phyloP scores from a whole-genome alignment of 2,329 filamentous ascomycete species.

The Xylariaceae sp. region DNA sequence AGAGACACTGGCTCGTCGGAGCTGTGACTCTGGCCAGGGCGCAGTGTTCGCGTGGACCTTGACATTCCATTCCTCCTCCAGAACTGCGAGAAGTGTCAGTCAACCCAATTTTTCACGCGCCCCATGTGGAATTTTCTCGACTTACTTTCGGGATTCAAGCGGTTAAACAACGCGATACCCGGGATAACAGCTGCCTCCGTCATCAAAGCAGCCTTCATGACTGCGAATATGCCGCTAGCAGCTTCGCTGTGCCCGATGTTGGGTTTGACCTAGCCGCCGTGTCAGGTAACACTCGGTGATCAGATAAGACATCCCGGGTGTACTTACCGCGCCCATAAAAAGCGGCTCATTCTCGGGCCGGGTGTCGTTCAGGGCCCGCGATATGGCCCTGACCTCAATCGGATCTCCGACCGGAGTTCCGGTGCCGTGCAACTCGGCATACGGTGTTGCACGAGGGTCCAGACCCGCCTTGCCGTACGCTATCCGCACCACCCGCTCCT shows the following conservation, averaged over 20 bases:
- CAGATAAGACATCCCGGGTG: background rate
- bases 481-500: slow-evolving; percentile 23
- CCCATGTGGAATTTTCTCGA: background rate
- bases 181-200: slow-evolving; percentile 20
- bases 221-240: slow-evolving; percentile 23
- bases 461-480: slow-evolving; percentile 25
- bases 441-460: slow-evolving; percentile 22
- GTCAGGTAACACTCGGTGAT: background rate
- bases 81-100: slow-evolving; percentile 8
- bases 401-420: slow-evolving; percentile 28
- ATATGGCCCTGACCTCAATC: slow-evolving; percentile 25
- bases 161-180: slow-evolving; percentile 12
- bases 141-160: slow-evolving; percentile 24
- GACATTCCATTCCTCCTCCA: slow-evolving; percentile 23
- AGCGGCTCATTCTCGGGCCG: slow-evolving; percentile 17
- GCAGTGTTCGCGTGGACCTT: slow-evolving; percentile 19
- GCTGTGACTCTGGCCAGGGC: slow-evolving; percentile 17
- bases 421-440: slow-evolving; percentile 28
- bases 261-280: slow-evolving; percentile 19
- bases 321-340: slow-evolving; percentile 21
- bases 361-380: slow-evolving; percentile 20
- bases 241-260: slow-evolving; percentile 28
- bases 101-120: background rate
- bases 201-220: slow-evolving; percentile 24
- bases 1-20: slow-evolving; percentile 21